These are phyloP conservation scores for Beauveria australis DNA, from an alignment of 2,329 filamentous ascomycete species.

Conservation along the genomic window DNA sequence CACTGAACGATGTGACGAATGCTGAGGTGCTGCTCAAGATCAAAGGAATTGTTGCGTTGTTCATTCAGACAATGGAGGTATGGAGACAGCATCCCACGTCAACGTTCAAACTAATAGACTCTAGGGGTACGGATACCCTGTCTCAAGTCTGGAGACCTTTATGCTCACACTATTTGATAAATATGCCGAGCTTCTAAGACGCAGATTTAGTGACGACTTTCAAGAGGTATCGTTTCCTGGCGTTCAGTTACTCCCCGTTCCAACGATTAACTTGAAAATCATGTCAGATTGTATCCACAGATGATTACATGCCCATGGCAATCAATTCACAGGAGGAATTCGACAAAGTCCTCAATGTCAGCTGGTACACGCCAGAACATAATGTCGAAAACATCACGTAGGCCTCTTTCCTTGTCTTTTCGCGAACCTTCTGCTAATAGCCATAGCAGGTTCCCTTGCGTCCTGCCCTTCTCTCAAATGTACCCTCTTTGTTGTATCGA, in stretches of 20 bases:
- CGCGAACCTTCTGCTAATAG: not conserved
- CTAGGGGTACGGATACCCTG: conserved; percentile 83
- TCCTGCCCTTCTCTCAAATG: conserved; percentile 98
- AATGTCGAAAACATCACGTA: conserved; percentile 66
- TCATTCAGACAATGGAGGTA: conserved; percentile 97
- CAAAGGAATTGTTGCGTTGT: conserved; percentile 85
- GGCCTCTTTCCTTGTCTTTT: conserved; percentile 20
- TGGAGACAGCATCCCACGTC: conserved; percentile 57
- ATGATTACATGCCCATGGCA: conserved; percentile 99
- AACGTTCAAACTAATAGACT: conserved; percentile 66
- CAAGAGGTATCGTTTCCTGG: conserved; percentile 58
- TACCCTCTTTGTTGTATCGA: conserved; percentile 98
- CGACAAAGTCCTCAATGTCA: conserved; percentile 90
- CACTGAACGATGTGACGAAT: conserved; percentile 71
- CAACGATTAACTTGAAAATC: not conserved
- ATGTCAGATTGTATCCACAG: conserved; percentile 64
- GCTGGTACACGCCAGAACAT: conserved; percentile 88
- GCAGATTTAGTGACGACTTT: conserved; percentile 89
- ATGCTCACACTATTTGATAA: conserved; percentile 86
- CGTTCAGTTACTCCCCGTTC: not conserved
- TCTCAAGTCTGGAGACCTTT: conserved; percentile 72
- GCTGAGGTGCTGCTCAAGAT: conserved; percentile 89
- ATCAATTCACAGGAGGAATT: conserved; percentile 87
- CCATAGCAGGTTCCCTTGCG: conserved; percentile 67
- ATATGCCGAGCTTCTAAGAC: conserved; percentile 85